A percentile compares a stretch with the other conserved stretches of the same genome.
phyloP scores from a whole-genome alignment of 2,329 filamentous ascomycete genomes.

The Penicillium polonicum region DNA sequence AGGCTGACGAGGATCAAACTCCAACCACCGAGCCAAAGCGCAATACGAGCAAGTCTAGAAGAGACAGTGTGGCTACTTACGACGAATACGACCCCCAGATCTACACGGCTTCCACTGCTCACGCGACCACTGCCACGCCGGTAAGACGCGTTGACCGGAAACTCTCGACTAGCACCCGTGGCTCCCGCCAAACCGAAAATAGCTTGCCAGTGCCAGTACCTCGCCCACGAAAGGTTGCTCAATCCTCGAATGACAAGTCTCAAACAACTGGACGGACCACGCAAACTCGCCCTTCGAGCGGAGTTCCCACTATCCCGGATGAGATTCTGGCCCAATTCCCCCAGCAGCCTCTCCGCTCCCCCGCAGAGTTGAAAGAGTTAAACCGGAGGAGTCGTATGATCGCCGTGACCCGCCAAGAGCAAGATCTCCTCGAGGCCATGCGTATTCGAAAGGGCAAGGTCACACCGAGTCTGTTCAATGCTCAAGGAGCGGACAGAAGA shows the following conservation, averaged over 20 bases:
- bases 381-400: constrained; percentile 50
- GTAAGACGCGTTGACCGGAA: constrained; percentile 29
- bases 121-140: constrained; percentile 29
- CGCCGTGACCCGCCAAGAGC: constrained; percentile 55
- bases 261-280: constrained; percentile 22
- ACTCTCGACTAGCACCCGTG: constrained; percentile 27
- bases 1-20: constrained; percentile 34
- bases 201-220: constrained; percentile 19
- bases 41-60: constrained; percentile 15
- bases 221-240: constrained; percentile 7
- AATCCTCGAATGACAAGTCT: constrained; percentile 30
- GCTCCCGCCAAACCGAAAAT: constrained; percentile 20
- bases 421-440: constrained; percentile 52
- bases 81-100: constrained; percentile 45
- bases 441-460: constrained; percentile 50
- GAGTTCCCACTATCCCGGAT: constrained; percentile 37
- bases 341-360: constrained; percentile 21
- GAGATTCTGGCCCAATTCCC: constrained; percentile 30
- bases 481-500: constrained; percentile 26
- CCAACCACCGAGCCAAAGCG: constrained; percentile 15
- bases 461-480: constrained; percentile 42
- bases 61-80: constrained; percentile 43
- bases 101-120: constrained; percentile 42
- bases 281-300: constrained; percentile 32
- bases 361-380: constrained; percentile 28